Evolutionary conservation across 2,329 filamentous ascomycete genomes (phyloP).

Genomic region (Penicillium sclerotigenum): DNA sequence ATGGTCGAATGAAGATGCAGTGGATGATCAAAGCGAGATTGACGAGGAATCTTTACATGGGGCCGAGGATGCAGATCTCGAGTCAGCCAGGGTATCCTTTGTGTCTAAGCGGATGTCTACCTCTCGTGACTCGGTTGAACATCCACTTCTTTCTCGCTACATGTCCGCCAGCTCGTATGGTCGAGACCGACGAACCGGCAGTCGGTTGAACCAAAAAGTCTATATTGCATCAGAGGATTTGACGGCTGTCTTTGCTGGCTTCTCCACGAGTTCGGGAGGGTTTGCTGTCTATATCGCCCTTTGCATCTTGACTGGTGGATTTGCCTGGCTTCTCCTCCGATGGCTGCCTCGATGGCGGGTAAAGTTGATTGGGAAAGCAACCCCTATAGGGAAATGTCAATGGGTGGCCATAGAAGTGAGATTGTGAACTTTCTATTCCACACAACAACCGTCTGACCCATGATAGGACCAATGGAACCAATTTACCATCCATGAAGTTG

Average conservation of each 20-base stretch:
- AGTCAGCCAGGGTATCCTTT: slow-evolving; percentile 33
- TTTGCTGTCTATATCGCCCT: slow-evolving; percentile 66
- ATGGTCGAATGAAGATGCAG: slow-evolving; percentile 50
- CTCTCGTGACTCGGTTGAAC: slow-evolving; percentile 48
- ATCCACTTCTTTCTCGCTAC: slow-evolving; percentile 66
- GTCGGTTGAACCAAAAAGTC: slow-evolving; percentile 78
- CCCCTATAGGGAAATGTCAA: slow-evolving; percentile 68
- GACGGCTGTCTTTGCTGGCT: slow-evolving; percentile 89
- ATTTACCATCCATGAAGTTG: slow-evolving; percentile 71
- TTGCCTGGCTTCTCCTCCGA: slow-evolving; percentile 79
- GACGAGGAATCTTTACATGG: slow-evolving; percentile 43
- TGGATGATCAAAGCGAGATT: slow-evolving; percentile 45
- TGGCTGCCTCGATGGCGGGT: slow-evolving; percentile 91
- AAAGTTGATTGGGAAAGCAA: slow-evolving; percentile 65
- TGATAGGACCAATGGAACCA: slow-evolving; percentile 89
- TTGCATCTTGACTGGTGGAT: slow-evolving; percentile 69
- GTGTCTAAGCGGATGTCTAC: slow-evolving; percentile 36
- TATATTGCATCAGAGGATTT: slow-evolving; percentile 92
- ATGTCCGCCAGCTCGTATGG: slow-evolving; percentile 67
- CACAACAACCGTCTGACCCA: slow-evolving; percentile 23
- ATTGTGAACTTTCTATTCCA: slow-evolving; percentile 2
- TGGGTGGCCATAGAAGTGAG: slow-evolving; percentile 88
- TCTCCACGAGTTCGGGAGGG: slow-evolving; percentile 71
- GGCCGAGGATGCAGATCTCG: slow-evolving; percentile 37
- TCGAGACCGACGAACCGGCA: slow-evolving; percentile 59